Conservation (phyloP, 2,329 filamentous ascomycete species). For the Lomentospora prolificans region DNA sequence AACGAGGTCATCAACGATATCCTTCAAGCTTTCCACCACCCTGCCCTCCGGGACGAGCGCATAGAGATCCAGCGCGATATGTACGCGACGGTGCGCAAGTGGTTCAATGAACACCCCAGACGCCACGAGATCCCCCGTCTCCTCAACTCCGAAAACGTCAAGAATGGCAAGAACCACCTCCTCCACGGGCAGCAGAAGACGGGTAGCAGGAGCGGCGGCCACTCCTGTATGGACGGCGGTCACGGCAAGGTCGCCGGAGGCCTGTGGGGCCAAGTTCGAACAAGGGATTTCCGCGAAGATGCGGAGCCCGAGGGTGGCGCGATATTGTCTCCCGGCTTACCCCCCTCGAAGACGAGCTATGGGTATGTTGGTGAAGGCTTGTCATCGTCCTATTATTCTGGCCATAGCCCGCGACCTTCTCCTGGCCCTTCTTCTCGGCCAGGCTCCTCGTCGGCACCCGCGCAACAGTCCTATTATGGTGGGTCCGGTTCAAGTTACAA, state of each 20-base stretch:
- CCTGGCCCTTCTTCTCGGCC: not conserved
- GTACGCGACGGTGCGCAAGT: slow-evolving; percentile 76
- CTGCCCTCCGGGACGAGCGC: slow-evolving; percentile 64
- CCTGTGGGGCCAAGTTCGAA: slow-evolving; percentile 52
- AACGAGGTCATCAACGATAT: slow-evolving; percentile 78
- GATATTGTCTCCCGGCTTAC: not conserved
- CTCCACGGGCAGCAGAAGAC: slow-evolving; percentile 26
- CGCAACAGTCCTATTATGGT: not conserved
- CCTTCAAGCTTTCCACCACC: slow-evolving; percentile 80
- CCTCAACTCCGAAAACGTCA: slow-evolving; percentile 77
- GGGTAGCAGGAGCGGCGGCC: slow-evolving; percentile 22
- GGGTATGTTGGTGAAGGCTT: slow-evolving; percentile 1
- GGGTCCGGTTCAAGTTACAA: not conserved
- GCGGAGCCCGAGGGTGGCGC: not conserved
- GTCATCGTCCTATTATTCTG: not conserved
- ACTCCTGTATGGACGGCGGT: slow-evolving; percentile 36
- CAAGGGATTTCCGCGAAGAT: slow-evolving; percentile 35
- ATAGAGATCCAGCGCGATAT: slow-evolving; percentile 78
- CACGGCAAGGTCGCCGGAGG: slow-evolving; percentile 50
- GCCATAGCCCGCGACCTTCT: not conserved
- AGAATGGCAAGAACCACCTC: slow-evolving; percentile 70
- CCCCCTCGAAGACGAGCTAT: not conserved
- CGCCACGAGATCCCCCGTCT: slow-evolving; percentile 60
- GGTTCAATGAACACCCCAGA: slow-evolving; percentile 62
- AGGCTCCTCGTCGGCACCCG: not conserved